Base-by-base conservation (phyloP, 139 green algal genomes). In the Chlorella sp. region DNA sequence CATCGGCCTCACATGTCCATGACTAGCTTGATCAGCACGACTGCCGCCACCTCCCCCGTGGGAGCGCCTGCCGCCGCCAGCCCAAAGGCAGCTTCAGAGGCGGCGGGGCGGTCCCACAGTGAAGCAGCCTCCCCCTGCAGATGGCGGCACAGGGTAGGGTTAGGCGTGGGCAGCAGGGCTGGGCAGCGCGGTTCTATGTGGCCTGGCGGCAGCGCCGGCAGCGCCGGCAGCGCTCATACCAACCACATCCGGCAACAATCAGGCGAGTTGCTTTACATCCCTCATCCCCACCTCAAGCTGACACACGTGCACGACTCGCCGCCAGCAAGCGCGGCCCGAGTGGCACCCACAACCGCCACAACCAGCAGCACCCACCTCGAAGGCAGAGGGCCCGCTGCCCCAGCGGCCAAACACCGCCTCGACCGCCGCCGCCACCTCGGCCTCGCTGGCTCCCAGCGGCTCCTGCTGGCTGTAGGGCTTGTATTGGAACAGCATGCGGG, bases 11-110 rank as follows among this genome's bases (percentile, higher is more conserved):
- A 60, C 73, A 96, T 58, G 83, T 97, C 94, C 84, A 96, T 87
- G 24, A 97, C 41, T 1, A 97, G 86, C 86, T 97, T 96, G 26
- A 95, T 75, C 32, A 96, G 83, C 51, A 96, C 89, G 58, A 84
- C 80, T 44, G 87, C 86, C 48, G 89, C 92, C 48, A 92, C 87
- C 86, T 93, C 82, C 41, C 82, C 82, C 0, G 82, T 82, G 56
- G 34, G 72, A 20, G 76, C 58, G 1, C 36, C 70, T 0, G 17
- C 60, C 13, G 28, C 70, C 38, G 40, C 38, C 70, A 76, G 14
- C 70, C 70, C 70, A 76, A 76, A 76, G 51, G 51, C 51, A 26
- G 51, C 51, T 41, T 76, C 36, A 5, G 70, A 41, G 70, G 36
- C 40, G 16, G 70, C 16, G 16, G 48, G 70, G 20, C 70, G 48